Evolutionary conservation across 2,329 filamentous ascomycete genomes (phyloP).

Genomic region (Colletotrichum sp.): DNA sequence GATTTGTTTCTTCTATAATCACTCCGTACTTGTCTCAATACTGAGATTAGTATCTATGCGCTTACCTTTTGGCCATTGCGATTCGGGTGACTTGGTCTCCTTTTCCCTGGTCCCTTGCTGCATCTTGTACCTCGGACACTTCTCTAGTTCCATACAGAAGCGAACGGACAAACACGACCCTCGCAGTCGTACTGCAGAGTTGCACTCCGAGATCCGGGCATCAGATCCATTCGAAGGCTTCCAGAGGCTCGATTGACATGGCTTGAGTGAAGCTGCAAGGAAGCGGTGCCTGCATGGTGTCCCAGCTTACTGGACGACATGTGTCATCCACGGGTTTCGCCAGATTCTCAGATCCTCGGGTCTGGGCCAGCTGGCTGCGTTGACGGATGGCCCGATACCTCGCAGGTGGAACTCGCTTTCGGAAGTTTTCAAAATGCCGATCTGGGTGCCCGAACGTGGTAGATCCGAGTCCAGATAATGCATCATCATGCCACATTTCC

Average conservation of each 20-base stretch:
- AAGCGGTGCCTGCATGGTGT: neutral
- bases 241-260: neutral
- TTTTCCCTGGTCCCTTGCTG: neutral
- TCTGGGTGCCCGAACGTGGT: neutral
- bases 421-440: neutral
- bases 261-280: neutral
- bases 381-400: neutral
- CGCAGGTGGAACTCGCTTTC: neutral
- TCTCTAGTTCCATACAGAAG: neutral
- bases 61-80: neutral
- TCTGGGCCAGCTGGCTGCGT: rapidly evolving
- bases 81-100: neutral
- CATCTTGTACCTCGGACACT: neutral
- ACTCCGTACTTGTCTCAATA: neutral
- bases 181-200: constrained; percentile 4
- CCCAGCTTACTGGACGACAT: neutral
- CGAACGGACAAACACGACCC: neutral
- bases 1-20: neutral
- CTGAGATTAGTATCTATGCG: too few relatives aligned
- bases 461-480: neutral
- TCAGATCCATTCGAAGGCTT: neutral
- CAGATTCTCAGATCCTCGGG: neutral
- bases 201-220: neutral
- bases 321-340: neutral
- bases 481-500: neutral